These are phyloP conservation scores for Colletotrichum navitas DNA, from an alignment of 2,329 filamentous ascomycete species.

Conservation along the genomic window DNA sequence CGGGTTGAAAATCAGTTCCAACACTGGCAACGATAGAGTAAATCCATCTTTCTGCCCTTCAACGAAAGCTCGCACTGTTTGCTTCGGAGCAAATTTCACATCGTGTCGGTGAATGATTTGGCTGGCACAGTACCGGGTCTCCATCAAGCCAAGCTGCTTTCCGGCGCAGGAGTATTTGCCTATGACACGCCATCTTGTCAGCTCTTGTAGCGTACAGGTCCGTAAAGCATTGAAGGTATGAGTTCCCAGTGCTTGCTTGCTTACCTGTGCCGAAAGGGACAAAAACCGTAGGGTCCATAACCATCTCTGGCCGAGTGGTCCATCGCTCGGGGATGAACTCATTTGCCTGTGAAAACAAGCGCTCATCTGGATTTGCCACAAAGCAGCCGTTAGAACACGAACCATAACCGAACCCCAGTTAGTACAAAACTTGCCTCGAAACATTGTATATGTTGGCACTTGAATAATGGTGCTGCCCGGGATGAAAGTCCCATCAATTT, in stretches of 20 bases:
- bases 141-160: slow-evolving; percentile 53
- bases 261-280: slow-evolving; percentile 48
- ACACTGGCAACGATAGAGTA: slow-evolving; percentile 35
- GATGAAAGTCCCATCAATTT: slow-evolving; percentile 50
- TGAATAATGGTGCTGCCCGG: slow-evolving; percentile 53
- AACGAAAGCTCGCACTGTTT: slow-evolving; percentile 23
- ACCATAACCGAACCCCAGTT: no score
- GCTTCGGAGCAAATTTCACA: slow-evolving; percentile 32
- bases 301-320: slow-evolving; percentile 43
- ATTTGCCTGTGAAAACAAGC: slow-evolving; percentile 44
- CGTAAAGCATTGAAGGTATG: background rate
- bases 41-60: slow-evolving; percentile 38
- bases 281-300: slow-evolving; percentile 45
- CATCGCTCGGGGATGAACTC: slow-evolving; percentile 47
- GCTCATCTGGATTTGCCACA: slow-evolving; percentile 30
- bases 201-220: background rate
- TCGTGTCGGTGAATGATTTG: slow-evolving; percentile 39
- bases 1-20: slow-evolving; percentile 38
- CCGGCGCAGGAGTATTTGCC: slow-evolving; percentile 53
- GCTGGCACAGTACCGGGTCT: slow-evolving; percentile 45
- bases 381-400: slow-evolving; percentile 20
- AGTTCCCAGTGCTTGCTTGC: slow-evolving; percentile 34
- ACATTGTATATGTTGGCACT: slow-evolving; percentile 47
- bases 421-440: slow-evolving; percentile 39
- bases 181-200: slow-evolving; percentile 20